A percentile compares a stretch with the other conserved stretches of the same genome.
phyloP scores from a whole-genome alignment of 2,329 filamentous ascomycete species.

The Alternaria solani region DNA sequence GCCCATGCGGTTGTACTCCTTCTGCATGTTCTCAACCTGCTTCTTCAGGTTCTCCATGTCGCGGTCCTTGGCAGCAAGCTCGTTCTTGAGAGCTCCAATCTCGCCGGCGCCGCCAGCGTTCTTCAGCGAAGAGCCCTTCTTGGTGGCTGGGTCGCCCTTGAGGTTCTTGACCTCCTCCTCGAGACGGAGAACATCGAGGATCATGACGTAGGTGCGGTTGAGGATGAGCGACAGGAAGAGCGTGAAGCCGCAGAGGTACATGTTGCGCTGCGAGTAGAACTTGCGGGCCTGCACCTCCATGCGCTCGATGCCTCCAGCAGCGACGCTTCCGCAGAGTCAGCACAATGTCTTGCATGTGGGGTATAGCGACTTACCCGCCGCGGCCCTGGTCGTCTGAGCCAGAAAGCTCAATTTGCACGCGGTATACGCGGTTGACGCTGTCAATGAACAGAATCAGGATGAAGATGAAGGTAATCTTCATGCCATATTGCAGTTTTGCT shows the following conservation, averaged over 20 bases:
- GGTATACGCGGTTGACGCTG: slow-evolving; percentile 94
- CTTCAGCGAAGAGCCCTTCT: slow-evolving; percentile 74
- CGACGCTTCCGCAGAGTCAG: slow-evolving; percentile 58
- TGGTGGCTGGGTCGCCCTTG: slow-evolving; percentile 69
- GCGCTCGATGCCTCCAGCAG: slow-evolving; percentile 83
- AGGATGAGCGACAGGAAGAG: slow-evolving; percentile 98
- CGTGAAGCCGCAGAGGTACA: slow-evolving; percentile 99
- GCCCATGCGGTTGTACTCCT: slow-evolving; percentile 85
- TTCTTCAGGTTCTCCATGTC: slow-evolving; percentile 91
- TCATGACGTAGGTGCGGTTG: slow-evolving; percentile 99
- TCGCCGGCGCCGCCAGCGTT: slow-evolving; percentile 78
- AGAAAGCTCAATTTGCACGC: slow-evolving; percentile 88
- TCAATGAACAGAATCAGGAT: slow-evolving; percentile 98
- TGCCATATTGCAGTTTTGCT: slow-evolving; percentile 93
- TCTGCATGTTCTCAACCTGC: slow-evolving; percentile 82
- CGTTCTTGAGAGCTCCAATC: slow-evolving; percentile 71
- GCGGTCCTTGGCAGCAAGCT: slow-evolving; percentile 76
- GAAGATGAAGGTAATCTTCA: slow-evolving; percentile 99
- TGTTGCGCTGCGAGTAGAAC: slow-evolving; percentile 99
- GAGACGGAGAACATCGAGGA: slow-evolving; percentile 87
- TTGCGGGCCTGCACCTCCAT: slow-evolving; percentile 99
- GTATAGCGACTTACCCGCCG: slow-evolving; percentile 57
- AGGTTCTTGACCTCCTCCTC: slow-evolving; percentile 90
- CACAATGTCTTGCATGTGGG: neutral
- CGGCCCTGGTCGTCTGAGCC: slow-evolving; percentile 70